Percentiles rank a stretch among this genome's conserved stretches.
Conservation (phyloP, 2,329 filamentous ascomycete genomes). For the Fusarium lyarnte region DNA sequence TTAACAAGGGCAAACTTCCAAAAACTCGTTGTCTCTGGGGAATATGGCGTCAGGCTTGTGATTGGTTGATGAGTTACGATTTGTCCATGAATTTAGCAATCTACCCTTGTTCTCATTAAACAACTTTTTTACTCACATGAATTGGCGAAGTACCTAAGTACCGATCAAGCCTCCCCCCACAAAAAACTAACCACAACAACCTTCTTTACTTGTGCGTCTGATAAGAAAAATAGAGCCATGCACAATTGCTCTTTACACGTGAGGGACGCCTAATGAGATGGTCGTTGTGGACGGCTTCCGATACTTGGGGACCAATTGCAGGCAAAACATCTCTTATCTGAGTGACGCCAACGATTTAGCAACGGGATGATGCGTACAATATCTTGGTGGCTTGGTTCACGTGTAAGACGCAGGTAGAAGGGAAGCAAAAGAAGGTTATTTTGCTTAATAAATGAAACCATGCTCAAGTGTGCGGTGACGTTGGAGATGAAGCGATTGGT, state of each 20-base stretch:
- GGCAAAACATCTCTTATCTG: conserved; percentile 5
- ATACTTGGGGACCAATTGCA: conserved; percentile 9
- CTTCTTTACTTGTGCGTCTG: background rate
- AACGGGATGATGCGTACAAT: conserved; percentile 18
- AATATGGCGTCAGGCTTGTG: background rate
- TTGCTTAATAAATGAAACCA: background rate
- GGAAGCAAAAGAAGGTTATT: conserved; percentile 8
- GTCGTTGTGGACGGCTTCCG: conserved; percentile 3
- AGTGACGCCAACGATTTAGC: conserved; percentile 28
- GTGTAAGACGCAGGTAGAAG: background rate
- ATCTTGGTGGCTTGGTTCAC: conserved; percentile 1
- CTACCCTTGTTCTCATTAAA: conserved; percentile 33
- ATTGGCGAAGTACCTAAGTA: conserved; percentile 14
- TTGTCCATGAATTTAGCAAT: conserved; percentile 36
- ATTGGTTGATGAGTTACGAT: conserved; percentile 16
- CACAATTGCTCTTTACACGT: conserved; percentile 18
- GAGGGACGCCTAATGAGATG: background rate
- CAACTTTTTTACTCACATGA: conserved; percentile 37
- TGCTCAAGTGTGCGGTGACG: background rate
- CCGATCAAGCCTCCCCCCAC: conserved; percentile 31
- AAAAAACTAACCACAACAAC: conserved; percentile 15
- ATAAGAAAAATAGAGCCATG: conserved; percentile 19
- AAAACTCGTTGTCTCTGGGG: background rate
- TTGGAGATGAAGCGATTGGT: background rate
- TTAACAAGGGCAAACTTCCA: background rate